These are phyloP conservation scores for Sclerotinia borealis DNA, from an alignment of 2,329 filamentous ascomycete genomes.

Conservation along the genomic window DNA sequence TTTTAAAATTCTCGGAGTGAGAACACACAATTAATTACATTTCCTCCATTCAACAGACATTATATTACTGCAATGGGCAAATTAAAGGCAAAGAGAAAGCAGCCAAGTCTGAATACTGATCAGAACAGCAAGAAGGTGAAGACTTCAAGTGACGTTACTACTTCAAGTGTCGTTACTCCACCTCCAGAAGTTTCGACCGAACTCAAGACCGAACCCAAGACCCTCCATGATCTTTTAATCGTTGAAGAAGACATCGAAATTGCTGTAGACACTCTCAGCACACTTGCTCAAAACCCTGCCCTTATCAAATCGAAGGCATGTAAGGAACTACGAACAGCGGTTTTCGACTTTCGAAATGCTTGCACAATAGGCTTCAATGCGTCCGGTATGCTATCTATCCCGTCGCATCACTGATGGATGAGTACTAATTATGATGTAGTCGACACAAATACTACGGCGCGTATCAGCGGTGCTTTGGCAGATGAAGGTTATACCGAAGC, in stretches of 20 bases:
- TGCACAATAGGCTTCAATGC: conserved; percentile 61
- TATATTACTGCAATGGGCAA: conserved; percentile 36
- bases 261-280: conserved; percentile 56
- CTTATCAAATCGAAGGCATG: conserved; percentile 64
- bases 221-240: conserved; percentile 48
- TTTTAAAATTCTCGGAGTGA: not conserved
- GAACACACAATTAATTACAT: not conserved
- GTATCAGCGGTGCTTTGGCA: conserved; percentile 58
- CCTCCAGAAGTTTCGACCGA: conserved; percentile 36
- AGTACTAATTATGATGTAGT: conserved; percentile 31
- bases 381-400: conserved; percentile 36
- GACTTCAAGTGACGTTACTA: conserved; percentile 31
- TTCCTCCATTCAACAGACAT: not conserved
- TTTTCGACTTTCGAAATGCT: conserved; percentile 63
- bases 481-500: conserved; percentile 63
- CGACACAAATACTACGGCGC: conserved; percentile 57
- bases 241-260: conserved; percentile 64
- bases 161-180: conserved; percentile 31
- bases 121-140: conserved; percentile 37
- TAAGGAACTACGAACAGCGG: conserved; percentile 58
- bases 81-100: conserved; percentile 42
- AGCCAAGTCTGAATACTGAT: conserved; percentile 36
- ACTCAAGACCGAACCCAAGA: conserved; percentile 48
- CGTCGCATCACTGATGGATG: conserved; percentile 5
- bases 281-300: conserved; percentile 51